phyloP scores from a whole-genome alignment of 2,329 filamentous ascomycete species.

The Ascochyta pisi region DNA sequence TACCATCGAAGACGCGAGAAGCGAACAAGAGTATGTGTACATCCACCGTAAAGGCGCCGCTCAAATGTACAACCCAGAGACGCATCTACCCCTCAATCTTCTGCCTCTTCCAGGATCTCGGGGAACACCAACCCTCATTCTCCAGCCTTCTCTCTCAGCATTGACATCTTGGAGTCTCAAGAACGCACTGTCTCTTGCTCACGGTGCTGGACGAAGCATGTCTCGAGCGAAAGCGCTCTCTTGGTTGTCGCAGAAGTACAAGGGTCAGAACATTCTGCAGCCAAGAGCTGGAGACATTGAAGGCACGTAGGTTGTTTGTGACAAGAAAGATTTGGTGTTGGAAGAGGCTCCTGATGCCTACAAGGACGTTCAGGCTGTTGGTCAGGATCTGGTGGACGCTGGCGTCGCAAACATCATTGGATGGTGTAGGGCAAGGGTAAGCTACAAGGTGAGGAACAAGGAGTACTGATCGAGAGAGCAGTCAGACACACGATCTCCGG shows the following conservation, averaged over 20 bases:
- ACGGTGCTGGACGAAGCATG: slow-evolving; percentile 49
- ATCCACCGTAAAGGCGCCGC: slow-evolving; percentile 52
- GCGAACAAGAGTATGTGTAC: slow-evolving; percentile 31
- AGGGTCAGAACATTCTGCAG: slow-evolving; percentile 37
- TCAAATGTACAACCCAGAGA: slow-evolving; percentile 34
- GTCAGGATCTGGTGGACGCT: slow-evolving; percentile 43
- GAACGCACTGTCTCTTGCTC: slow-evolving; percentile 48
- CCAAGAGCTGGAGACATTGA: slow-evolving; percentile 27
- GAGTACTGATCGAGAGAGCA: slow-evolving; percentile 14
- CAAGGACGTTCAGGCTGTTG: slow-evolving; percentile 48
- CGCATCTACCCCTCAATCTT: slow-evolving; percentile 32
- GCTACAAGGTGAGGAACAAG: slow-evolving; percentile 50
- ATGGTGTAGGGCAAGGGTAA: slow-evolving; percentile 44
- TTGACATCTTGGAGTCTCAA: slow-evolving; percentile 35
- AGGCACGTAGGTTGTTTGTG: slow-evolving; percentile 49
- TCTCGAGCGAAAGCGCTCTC: slow-evolving; percentile 46
- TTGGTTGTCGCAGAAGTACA: slow-evolving; percentile 44
- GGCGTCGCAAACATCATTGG: slow-evolving; percentile 43
- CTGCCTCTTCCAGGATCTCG: slow-evolving; percentile 49
- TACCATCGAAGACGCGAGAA: not conserved
- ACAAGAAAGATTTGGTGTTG: slow-evolving; percentile 48
- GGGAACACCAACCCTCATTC: slow-evolving; percentile 49
- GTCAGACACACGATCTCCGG: not conserved
- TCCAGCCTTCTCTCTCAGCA: slow-evolving; percentile 41
- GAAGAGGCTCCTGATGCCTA: slow-evolving; percentile 51